Evolutionary conservation across 225 moss, liverwort and hornwort species (phyloP), one percentile per base, ranked within the genome.

Genomic region (Polytrichum formosum): DNA sequence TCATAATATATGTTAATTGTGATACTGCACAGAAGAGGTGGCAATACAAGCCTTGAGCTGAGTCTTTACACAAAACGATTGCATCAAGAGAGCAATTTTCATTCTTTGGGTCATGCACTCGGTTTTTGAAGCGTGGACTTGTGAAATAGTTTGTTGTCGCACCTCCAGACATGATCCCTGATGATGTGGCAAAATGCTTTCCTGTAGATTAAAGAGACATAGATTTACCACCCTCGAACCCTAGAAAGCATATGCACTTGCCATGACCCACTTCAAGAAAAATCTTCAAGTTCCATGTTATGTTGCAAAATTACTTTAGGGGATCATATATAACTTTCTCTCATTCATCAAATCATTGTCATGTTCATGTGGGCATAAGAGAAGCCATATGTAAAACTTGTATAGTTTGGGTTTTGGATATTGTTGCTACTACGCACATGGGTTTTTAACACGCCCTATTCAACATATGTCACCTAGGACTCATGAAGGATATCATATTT

Each of bases 21-120:
- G 76, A 37, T 31, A 85, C 54, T 8, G 70, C 82, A 17, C 82
- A 71, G 1, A 88, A 62, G 6, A 88, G 75, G 70, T 84, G 84
- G 31, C 85, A 80, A 69, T 88, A 85, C 75, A 76, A 75, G 1
- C 73, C 75, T 68, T 77, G 76, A 7, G 30, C 65, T 4, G 25
- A n/a, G 27, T 76, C 73, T 18, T 21, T 2, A 28, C 70, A 67
- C 20, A 60, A 67, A 13, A 71, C 65, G 2, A 78, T 74, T 46
- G 61, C 80, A 46, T 80, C 70, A 8, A 85, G 88, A 68, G 76
- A 80, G 9, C 73, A 72, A 9, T 77, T 27, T 7, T 6, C 64
- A 68, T 74, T 72, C 1, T 77, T 55, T 1, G 76, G 54, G 75
- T 78, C 73, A 31, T 72, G 82, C 8, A 83, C 77, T 56, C 83